Conservation (phyloP, 768 basidiomycete species). For the Pleurotus tuber-regium region DNA sequence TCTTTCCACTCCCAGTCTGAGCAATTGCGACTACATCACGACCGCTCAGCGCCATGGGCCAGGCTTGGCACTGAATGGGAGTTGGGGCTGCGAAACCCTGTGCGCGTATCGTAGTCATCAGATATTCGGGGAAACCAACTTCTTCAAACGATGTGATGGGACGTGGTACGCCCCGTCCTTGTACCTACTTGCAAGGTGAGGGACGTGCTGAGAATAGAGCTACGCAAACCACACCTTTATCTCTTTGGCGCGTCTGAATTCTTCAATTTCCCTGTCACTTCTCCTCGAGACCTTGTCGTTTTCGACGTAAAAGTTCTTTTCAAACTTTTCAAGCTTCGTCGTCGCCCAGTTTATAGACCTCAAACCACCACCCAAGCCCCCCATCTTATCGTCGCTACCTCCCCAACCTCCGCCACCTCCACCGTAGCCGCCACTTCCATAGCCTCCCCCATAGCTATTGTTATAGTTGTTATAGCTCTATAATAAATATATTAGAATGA, state of each 20-base stretch:
- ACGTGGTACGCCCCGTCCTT: constrained; percentile 84
- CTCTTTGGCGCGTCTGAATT: constrained; percentile 79
- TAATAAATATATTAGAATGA: no score
- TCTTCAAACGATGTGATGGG: constrained; percentile 94
- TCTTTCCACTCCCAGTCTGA: constrained; percentile 98
- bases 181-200: constrained; percentile 51
- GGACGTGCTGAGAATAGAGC: constrained; percentile 5
- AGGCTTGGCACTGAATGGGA: constrained; percentile 97
- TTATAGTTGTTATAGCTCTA: no score
- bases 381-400: constrained; percentile 69
- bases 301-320: constrained; percentile 97
- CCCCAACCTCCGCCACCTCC: constrained; percentile 56
- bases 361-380: constrained; percentile 77
- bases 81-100: constrained; percentile 92
- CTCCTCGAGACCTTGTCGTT: constrained; percentile 79
- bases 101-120: constrained; percentile 88
- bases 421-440: constrained; percentile 40
- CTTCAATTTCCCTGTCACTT: constrained; percentile 83
- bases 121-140: constrained; percentile 93
- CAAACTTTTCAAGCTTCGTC: constrained; percentile 77
- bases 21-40: constrained; percentile 95
- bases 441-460: constrained; percentile 35
- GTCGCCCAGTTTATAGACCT: constrained; percentile 82
- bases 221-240: constrained; percentile 62
- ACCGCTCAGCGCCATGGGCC: constrained; percentile 98